Evolutionary conservation across 345 rosid genomes (phyloP), one percentile per base, ranked within the genome.

Genomic region (Erodium maritimum): DNA sequence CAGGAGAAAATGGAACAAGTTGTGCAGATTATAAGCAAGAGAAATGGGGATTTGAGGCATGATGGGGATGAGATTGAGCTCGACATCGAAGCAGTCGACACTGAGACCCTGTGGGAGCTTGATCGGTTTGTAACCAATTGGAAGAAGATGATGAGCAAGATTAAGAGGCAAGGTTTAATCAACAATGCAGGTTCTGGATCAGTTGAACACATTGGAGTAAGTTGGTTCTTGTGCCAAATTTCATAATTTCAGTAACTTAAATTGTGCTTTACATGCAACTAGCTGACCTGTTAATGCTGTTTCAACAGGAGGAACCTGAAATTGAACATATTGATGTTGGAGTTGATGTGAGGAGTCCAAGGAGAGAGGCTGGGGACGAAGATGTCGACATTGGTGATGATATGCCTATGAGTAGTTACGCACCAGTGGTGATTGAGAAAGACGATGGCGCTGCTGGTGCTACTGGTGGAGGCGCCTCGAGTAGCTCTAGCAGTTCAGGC

Each of bases 301-400:
- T 37, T 37, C 13, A 11, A 37, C 10, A 37, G 46, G 46, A 37
- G 46, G 46, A 37, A 37, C 46, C 46, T 1, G 46, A 37, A 37
- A 37, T 4, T 37, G 46, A 37, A 12, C 46, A 37, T 5, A 37
- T 37, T 37, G 46, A 37, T 37, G 46, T 37, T 5, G 46, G 46
- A 11, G 46, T 37, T 1, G 46, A 37, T 5, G 46, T 12, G 10
- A 37, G 46, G 10, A 37, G 63, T 61, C 19, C 51, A 42, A 10
- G 69, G 70, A 55, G 80, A 68, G 16, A 12, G 23, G 19, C 57
- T 23, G 73, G 62, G 20, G 79, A 78, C 18, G 82, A 78, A 57
- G 79, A 78, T 54, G 82, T 78, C 11, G 82, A 78, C 71, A 78
- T 78, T 19, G 82, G 77, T n/a, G 82, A 78, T 25, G 82, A 78